phyloP scores from a whole-genome alignment of 805 yeast species.

The Saccharomycopsis fibuligera region DNA sequence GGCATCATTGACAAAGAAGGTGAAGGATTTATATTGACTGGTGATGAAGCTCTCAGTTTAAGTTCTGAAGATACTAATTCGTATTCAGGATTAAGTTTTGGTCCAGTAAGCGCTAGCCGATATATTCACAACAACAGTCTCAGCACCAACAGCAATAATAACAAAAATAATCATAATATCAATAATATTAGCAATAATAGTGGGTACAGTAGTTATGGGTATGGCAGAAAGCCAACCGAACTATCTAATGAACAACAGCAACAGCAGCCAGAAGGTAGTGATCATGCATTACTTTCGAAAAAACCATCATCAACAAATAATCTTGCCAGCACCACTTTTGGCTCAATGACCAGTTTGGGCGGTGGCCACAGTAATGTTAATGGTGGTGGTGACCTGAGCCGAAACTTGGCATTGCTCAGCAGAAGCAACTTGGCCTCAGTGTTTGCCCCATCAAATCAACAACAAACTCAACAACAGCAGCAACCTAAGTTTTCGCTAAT shows the following conservation, averaged over 20 bases:
- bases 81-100: slow-evolving; percentile 16
- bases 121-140: not conserved
- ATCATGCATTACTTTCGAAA: slow-evolving; percentile 1
- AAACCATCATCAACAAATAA: slow-evolving; percentile 15
- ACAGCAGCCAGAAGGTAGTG: not conserved
- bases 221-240: not conserved
- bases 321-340: slow-evolving; percentile 1
- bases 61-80: slow-evolving; percentile 17
- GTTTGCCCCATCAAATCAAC: not conserved
- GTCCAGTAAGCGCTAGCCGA: not conserved
- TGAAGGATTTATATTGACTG: slow-evolving; percentile 18
- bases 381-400: not conserved
- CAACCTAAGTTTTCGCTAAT: slow-evolving; percentile 1
- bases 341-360: not conserved
- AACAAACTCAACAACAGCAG: not conserved
- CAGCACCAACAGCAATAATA: too few species aligned
- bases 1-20: not conserved
- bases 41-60: slow-evolving; percentile 18
- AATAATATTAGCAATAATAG: not conserved
- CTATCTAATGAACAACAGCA: not conserved
- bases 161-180: not conserved
- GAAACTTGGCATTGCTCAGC: not conserved
- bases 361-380: not conserved
- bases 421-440: not conserved
- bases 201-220: not conserved